Base-by-base conservation (phyloP, 2,329 filamentous ascomycete species). In the Colletotrichum nymphaeae region DNA sequence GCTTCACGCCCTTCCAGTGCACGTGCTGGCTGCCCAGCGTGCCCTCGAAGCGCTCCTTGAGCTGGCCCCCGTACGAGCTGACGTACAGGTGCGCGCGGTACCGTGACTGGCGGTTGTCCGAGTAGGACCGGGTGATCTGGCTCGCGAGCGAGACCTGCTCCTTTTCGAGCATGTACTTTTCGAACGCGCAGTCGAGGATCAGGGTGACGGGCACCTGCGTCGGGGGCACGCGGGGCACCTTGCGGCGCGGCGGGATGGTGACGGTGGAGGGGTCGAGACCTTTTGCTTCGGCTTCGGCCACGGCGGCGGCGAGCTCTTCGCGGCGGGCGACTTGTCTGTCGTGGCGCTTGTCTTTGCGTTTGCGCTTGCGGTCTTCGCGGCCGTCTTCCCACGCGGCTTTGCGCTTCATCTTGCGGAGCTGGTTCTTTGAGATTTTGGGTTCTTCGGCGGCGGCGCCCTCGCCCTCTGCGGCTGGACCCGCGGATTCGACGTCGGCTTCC, bases 161-260 rank as follows among this genome's bases (percentile, higher is more conserved):
- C 77, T 93, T 93, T 49, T 96, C 93, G 63, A 88, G 88, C 97
- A 99, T 99, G 79, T 95, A 89, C 55, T 93, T 87, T 81, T 99
- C 95, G 81, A 97, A 99, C 76, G 94, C 92, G 83, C 96, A 98
- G 84, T 99, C 97, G 75, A 99, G 86, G 72, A 99, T 87, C 76
- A 99, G 86, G 0, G 94, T 90, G 26, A 98, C 85, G 1, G 95
- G 95, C 0, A 97, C 88, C 69, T 91, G 89, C 62, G 87, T 84
- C 75, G 68, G 74, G 77, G 75, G 78, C 76, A 73, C 75, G 55
- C 78, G 78, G 59, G 79, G 80, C 74, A 81, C 84, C 79, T 80
- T 81, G 69, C 80, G 80, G 26, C 26, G 55, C 16, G 56, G 60
- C 16, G 71, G 67, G 1, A 71, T 57, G 42, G 79, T 76, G 2